Evolutionary conservation across 805 yeast species (phyloP).

Genomic region (Saccharomycopsis sp.): DNA sequence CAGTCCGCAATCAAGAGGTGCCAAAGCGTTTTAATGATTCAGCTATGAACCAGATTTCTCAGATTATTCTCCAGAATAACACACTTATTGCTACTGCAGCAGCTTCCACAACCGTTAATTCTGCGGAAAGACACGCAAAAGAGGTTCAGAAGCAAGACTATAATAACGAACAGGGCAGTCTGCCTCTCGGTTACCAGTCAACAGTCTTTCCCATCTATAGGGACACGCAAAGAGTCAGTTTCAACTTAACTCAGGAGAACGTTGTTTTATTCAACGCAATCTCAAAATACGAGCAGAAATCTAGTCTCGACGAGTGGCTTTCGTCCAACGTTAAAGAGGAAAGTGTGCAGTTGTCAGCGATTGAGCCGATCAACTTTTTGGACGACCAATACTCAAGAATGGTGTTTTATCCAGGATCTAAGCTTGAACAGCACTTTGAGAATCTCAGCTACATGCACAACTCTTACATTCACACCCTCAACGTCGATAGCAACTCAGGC

Average conservation of each 20-base stretch:
- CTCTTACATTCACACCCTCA: no score
- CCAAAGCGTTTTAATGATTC: not conserved
- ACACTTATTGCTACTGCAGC: not conserved
- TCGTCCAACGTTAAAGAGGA: not conserved
- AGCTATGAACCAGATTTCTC: not conserved
- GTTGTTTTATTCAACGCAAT: not conserved
- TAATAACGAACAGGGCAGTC: not conserved
- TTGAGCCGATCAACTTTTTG: conserved; percentile 10
- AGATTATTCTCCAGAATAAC: not conserved
- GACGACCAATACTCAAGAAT: not conserved
- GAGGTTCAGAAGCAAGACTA: not conserved
- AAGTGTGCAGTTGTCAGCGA: not conserved
- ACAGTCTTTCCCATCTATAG: not conserved
- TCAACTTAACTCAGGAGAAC: not conserved
- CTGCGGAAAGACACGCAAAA: not conserved
- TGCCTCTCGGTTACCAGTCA: not conserved
- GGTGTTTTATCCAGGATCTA: not conserved
- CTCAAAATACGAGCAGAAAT: not conserved
- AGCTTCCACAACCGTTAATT: not conserved
- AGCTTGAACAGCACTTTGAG: conserved; percentile 16
- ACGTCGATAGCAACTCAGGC: no score
- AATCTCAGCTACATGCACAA: conserved; percentile 18
- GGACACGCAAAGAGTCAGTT: not conserved
- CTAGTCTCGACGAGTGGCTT: conserved; percentile 1
- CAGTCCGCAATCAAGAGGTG: not conserved